These are phyloP conservation scores for Holtermannia corniformis DNA, from an alignment of 768 basidiomycete genomes.

Conservation along the genomic window DNA sequence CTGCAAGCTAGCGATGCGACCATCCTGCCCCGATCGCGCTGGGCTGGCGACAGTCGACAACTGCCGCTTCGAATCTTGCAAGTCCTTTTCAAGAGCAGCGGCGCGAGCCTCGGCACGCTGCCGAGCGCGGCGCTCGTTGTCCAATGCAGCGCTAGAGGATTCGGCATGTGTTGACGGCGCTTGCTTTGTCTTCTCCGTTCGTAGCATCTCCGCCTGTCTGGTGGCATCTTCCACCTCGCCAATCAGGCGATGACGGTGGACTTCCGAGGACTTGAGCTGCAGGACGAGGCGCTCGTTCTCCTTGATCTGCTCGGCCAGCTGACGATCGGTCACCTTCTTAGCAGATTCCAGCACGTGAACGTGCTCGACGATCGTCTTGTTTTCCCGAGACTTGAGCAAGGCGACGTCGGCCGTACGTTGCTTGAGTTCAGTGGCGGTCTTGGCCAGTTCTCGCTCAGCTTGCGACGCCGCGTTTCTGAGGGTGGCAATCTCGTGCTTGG, in stretches of 20 bases:
- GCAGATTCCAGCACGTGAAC: slow-evolving; percentile 94
- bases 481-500: slow-evolving; percentile 55
- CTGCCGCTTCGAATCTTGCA: slow-evolving; percentile 39
- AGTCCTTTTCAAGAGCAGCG: slow-evolving; percentile 44
- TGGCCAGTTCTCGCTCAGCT: slow-evolving; percentile 69
- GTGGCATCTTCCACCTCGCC: slow-evolving; percentile 74
- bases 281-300: slow-evolving; percentile 65
- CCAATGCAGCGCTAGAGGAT: slow-evolving; percentile 49
- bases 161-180: slow-evolving; percentile 18
- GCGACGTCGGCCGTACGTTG: slow-evolving; percentile 75
- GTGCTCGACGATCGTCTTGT: slow-evolving; percentile 98
- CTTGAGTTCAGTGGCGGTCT: slow-evolving; percentile 69
- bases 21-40: not conserved
- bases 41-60: slow-evolving; percentile 12
- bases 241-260: slow-evolving; percentile 61
- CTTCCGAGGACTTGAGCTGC: slow-evolving; percentile 78
- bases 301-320: slow-evolving; percentile 67
- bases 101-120: slow-evolving; percentile 48
- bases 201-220: slow-evolving; percentile 55
- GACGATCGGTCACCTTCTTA: slow-evolving; percentile 84
- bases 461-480: slow-evolving; percentile 58
- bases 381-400: slow-evolving; percentile 66
- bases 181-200: slow-evolving; percentile 18
- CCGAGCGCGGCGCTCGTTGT: slow-evolving; percentile 58
- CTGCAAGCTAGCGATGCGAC: slow-evolving; percentile 6